Base-by-base conservation (phyloP, 192 early-diverging fungal genomes). In the Kickxella alabastrina region DNA sequence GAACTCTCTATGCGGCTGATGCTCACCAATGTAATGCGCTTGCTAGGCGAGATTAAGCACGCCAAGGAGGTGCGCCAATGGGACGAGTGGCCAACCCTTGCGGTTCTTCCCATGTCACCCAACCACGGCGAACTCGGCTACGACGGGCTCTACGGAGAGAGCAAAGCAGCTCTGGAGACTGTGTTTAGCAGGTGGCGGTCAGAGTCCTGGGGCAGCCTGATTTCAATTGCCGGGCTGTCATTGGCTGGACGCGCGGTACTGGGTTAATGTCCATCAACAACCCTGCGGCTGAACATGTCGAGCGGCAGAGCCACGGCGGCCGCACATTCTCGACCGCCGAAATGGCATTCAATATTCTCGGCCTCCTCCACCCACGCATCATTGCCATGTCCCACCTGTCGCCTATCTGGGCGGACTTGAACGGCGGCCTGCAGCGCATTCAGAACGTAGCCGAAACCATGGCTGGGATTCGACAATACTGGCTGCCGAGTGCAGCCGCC, bases 181-280 rank as follows among this genome's bases (percentile, higher is more conserved):
- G 75, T 91, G 55, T 81, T 97, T 57, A 92, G 92, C 80, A 81
- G 92, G 52, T 95, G 90, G 87, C 79, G 82, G 41, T 86, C 92
- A 25, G 94, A 97, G 37, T 69, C 65, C 32, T 97, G 94, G 94
- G 82, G 82, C 51, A 70, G 79, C 51, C 88, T 89, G 70, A 66
- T 97, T 36, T 78, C 84, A 25, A 87, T 97, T 23, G 82, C 87
- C 36, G 94, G 92, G 92, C 94, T 35, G 84, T 91, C 44, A 95
- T 97, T 72, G 94, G 94, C 44, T 97, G 94, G 94, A 97, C 94
- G 37, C 86, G 94, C 65, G 92, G 92, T 50, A 97, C 94, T 32
- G 91, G 91, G 21, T 79, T 97, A 50, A 97, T 97, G 94, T 82
- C 80, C 17, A 77, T 78, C 52, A 95, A 93, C 82, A 92, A 97